A percentile compares a stretch with the other conserved stretches of the same genome.
phyloP scores from a whole-genome alignment of 2,329 filamentous ascomycete genomes.

The Diaporthe sp. region DNA sequence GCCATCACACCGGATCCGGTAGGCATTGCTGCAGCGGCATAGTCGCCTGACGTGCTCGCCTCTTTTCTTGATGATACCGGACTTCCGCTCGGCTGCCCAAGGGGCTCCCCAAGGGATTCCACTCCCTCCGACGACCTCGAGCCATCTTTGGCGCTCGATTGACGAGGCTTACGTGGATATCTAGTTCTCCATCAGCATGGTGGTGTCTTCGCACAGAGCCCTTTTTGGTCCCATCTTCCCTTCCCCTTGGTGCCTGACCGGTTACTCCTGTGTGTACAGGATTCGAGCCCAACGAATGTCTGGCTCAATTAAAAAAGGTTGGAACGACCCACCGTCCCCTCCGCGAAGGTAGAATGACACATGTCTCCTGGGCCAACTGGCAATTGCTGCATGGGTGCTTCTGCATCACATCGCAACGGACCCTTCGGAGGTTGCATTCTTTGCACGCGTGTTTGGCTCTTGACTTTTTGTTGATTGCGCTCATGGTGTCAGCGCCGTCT shows the following conservation, averaged over 20 bases:
- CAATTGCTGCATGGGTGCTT: conserved; percentile 39
- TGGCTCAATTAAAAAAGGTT: not conserved
- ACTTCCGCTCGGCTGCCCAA: not conserved
- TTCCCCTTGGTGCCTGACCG: not conserved
- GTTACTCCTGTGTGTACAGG: not conserved
- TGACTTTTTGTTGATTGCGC: conserved; percentile 30
- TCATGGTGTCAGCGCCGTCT: conserved; percentile 9
- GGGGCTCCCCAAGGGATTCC: not conserved
- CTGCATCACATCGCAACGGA: conserved; percentile 39
- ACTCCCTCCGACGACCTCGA: not conserved
- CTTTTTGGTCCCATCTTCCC: not conserved
- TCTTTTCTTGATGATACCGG: not conserved
- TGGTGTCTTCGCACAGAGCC: not conserved
- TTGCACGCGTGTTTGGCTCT: conserved; percentile 39
- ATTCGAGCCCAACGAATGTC: not conserved
- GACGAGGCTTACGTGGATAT: conserved; percentile 35
- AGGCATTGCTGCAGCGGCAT: not conserved
- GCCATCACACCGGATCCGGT: not conserved
- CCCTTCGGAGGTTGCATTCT: conserved; percentile 38
- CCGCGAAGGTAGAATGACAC: conserved; percentile 37
- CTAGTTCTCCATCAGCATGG: conserved; percentile 14
- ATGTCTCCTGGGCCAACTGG: conserved; percentile 31
- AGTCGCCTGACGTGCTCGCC: not conserved
- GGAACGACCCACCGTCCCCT: conserved; percentile 29
- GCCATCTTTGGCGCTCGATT: conserved; percentile 13